These are phyloP conservation scores for Amanita brunnescens DNA, from an alignment of 768 basidiomycete genomes.

Conservation along the genomic window DNA sequence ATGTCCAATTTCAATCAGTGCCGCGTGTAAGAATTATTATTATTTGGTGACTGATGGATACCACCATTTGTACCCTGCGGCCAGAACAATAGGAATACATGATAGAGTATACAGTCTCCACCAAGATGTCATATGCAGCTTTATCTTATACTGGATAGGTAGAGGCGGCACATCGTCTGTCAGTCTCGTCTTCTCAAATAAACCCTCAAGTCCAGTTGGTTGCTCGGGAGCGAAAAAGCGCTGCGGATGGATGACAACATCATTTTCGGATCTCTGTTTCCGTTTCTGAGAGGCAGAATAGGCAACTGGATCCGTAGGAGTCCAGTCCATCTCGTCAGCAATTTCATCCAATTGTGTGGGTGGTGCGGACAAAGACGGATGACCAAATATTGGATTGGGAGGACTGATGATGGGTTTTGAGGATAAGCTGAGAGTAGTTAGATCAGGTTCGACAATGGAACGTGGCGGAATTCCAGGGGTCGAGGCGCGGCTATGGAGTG, in stretches of 20 bases:
- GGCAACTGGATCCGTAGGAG: constrained; percentile 38
- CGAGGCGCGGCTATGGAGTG: constrained; percentile 9
- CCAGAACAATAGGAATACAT: neutral
- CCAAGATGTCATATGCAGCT: neutral
- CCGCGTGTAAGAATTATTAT: neutral
- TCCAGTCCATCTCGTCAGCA: constrained; percentile 53
- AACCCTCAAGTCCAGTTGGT: constrained; percentile 65
- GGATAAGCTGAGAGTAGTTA: constrained; percentile 54
- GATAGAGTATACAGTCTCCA: constrained; percentile 1
- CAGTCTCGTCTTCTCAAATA: constrained; percentile 55
- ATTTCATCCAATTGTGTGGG: constrained; percentile 25
- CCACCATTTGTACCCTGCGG: constrained; percentile 3
- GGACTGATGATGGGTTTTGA: constrained; percentile 47
- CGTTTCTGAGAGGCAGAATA: constrained; percentile 11
- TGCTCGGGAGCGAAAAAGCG: constrained; percentile 72
- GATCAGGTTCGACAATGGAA: constrained; percentile 40
- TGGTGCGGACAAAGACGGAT: constrained; percentile 45
- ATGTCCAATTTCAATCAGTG: too few species aligned
- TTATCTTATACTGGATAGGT: neutral
- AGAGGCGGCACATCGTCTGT: constrained; percentile 27
- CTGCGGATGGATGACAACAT: constrained; percentile 56
- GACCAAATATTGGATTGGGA: constrained; percentile 55
- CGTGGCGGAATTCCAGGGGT: constrained; percentile 13
- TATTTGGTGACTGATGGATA: neutral
- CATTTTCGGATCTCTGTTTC: constrained; percentile 26